Base-by-base conservation (phyloP, 2,329 filamentous ascomycete species). In the Rhynchosporium graminicola region DNA sequence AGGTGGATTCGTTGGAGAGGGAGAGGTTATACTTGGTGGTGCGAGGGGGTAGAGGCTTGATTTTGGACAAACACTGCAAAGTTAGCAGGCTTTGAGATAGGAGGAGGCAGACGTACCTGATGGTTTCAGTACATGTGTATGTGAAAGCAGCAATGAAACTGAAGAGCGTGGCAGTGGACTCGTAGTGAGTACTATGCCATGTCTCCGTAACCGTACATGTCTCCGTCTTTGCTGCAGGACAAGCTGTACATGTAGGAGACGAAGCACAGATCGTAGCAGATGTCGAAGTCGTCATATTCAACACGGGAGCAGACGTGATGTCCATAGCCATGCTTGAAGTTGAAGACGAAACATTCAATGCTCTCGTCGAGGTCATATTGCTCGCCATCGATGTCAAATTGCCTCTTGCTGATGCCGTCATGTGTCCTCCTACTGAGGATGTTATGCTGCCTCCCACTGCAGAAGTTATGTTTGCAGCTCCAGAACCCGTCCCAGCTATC, bases 111-210 rank as follows among this genome's bases (percentile, higher is more conserved):
- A 26, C 60, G 40, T 64, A 69, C 68, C 59, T 68, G 40, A 67
- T 55, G 43, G 67, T 70, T 58, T 66, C 65, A 4, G 69, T 71
- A 55, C 42, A 66, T 57, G 67, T 71, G 42, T 68, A 57, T 2
- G 69, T 71, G 28, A 66, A 62, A 55, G 63, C 57, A 40, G 64
- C 61, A 47, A 69, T 59, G 43, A 68, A 70, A 31, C 60, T 69
- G 51, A 59, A 69, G 29, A 67, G 31, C 5, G 68, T 71, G n/a
- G 63, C 63, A 13, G 68, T 68, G 6, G 55, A 50, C 6, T 63
- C 64, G 63, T 67, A 70, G 15, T 64, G 59, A 3, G 67, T 71
- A 52, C 67, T 68, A 61, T 68, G 63, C 68, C 68, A 71, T 7
- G 65, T 69, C 55, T 71, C 69, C 2, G 69, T 71, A 4, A 66